Base-by-base conservation (phyloP, 225 moss, liverwort and hornwort genomes). In the Bryum argenteum region DNA sequence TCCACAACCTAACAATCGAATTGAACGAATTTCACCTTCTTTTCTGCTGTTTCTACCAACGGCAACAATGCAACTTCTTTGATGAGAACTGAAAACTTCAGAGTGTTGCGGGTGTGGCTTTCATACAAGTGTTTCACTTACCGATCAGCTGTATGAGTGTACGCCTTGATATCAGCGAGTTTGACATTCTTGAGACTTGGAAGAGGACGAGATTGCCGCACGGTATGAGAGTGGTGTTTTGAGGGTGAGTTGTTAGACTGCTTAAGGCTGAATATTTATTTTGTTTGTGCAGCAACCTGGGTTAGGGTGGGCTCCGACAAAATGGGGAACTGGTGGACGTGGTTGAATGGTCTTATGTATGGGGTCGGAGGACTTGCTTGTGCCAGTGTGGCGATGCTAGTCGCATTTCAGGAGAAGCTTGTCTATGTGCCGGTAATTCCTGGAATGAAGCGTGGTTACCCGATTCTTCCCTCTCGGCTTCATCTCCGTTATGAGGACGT, bases 361-460 rank as follows among this genome's bases (percentile, higher is more conserved):
- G 96, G 90, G 23, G 76, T 81, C 23, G 91, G 93, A 57, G 96
- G 96, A 39, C 58, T 96, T 10, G 82, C 81, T 60, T 89, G 88
- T 61, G 91, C 90, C 38, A 89, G 91, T 73, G 75, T 96, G 65
- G 85, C 91, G 66, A 84, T 96, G 66, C 81, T 96, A 53, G 91
- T 96, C 22, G 89, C 96, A 12, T 78, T 96, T 76, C 91, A 96
- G 84, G 96, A 96, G 78, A 96, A 93, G 85, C 80, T 96, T 81
- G 91, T 93, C 26, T 96, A 96, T 33, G 91, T 96, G 45, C 91
- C 91, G 1, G 85, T 93, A 37, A 87, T 96, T 59, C 96, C 90
- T 80, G 93, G 96, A 21, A 91, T 93, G 93, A 85, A 85, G 50
- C 88, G 90, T 55, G 91, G 90, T 38, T 96, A 96, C 47, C 78